Conservation (phyloP, 2,329 filamentous ascomycete species). For the Xylariaceae sp. region DNA sequence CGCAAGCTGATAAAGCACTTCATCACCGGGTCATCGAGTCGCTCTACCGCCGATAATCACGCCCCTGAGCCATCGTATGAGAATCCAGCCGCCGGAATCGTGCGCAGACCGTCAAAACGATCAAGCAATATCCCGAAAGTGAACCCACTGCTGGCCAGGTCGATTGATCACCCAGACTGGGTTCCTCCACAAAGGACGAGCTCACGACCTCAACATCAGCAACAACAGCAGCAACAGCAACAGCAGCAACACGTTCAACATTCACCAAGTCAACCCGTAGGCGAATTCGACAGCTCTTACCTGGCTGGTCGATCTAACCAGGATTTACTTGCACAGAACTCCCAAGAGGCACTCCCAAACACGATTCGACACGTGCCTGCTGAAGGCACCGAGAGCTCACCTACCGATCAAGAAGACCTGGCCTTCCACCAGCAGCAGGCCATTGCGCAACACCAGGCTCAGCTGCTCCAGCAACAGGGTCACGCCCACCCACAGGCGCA, state of each 20-base stretch:
- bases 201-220: conserved; percentile 27
- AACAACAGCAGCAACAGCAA: conserved; percentile 23
- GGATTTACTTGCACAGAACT: conserved; percentile 49
- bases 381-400: conserved; percentile 53
- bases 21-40: conserved; percentile 50
- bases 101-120: conserved; percentile 64
- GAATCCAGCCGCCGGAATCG: conserved; percentile 53
- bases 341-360: conserved; percentile 47
- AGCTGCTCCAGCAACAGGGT: conserved; percentile 37
- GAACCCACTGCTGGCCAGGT: conserved; percentile 42
- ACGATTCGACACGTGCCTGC: conserved; percentile 57
- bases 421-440: conserved; percentile 50
- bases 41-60: conserved; percentile 43
- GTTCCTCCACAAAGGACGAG: conserved; percentile 32
- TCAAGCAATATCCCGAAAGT: conserved; percentile 58
- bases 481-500: conserved; percentile 32
- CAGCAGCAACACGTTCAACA: conserved; percentile 41
- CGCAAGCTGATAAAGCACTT: conserved; percentile 63
- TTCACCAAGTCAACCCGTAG: conserved; percentile 54
- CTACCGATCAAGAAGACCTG: conserved; percentile 54
- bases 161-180: conserved; percentile 42
- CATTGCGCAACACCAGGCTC: conserved; percentile 38
- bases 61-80: conserved; percentile 52
- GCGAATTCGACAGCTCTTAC: conserved; percentile 49
- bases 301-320: conserved; percentile 49